Evolutionary conservation across 176 grass and related monocot species (phyloP).

Genomic region (Rhynchospora tenuis): DNA sequence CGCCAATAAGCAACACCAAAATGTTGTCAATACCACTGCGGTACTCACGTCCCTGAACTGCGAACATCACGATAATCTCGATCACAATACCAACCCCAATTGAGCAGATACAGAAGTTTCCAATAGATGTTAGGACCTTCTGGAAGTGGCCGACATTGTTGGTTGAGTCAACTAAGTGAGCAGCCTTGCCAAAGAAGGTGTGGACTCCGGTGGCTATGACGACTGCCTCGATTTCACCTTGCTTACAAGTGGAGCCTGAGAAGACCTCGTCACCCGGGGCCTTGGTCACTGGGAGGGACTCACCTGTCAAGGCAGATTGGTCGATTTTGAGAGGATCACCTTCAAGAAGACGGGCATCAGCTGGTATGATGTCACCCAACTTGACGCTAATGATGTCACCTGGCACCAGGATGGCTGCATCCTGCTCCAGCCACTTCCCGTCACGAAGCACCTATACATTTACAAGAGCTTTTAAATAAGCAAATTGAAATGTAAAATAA

Average conservation of each 20-base stretch:
- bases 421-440: slow-evolving; percentile 72
- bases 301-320: slow-evolving; percentile 84
- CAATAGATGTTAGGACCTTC: slow-evolving; percentile 79
- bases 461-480: background rate
- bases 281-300: slow-evolving; percentile 81
- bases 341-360: slow-evolving; percentile 69
- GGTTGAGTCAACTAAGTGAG: slow-evolving; percentile 89
- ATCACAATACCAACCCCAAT: slow-evolving; percentile 64
- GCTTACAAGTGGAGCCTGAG: slow-evolving; percentile 87
- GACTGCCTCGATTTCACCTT: slow-evolving; percentile 89
- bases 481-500: background rate
- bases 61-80: slow-evolving; percentile 86
- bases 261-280: slow-evolving; percentile 56
- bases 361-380: slow-evolving; percentile 93
- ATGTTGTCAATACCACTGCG: slow-evolving; percentile 91
- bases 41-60: slow-evolving; percentile 67
- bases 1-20: slow-evolving; percentile 85
- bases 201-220: slow-evolving; percentile 94
- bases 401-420: slow-evolving; percentile 67
- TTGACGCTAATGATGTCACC: slow-evolving; percentile 86
- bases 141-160: slow-evolving; percentile 97
- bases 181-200: slow-evolving; percentile 97
- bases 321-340: slow-evolving; percentile 95
- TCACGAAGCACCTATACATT: slow-evolving; percentile 40
- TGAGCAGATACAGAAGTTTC: slow-evolving; percentile 97